Conservation (phyloP, 1,139 yeast genomes). For the Ogataea hybrid region DNA sequence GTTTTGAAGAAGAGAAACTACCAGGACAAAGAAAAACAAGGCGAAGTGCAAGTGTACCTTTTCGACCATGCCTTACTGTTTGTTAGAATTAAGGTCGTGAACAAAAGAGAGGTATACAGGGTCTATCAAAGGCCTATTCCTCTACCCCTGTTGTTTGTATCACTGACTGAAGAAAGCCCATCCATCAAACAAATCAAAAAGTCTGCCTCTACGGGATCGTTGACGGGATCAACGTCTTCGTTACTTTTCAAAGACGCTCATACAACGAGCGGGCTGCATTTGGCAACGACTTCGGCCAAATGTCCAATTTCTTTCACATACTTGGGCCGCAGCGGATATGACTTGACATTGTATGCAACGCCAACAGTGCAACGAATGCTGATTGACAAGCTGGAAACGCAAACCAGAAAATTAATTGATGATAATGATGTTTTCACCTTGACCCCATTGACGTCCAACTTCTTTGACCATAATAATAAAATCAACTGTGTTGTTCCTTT, state of each 20-base stretch:
- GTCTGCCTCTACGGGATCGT: constrained; percentile 34
- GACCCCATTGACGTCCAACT: constrained; percentile 68
- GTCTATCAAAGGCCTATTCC: constrained; percentile 95
- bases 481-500: constrained; percentile 93
- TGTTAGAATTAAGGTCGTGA: constrained; percentile 82
- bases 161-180: constrained; percentile 78
- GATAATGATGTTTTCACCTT: constrained; percentile 79
- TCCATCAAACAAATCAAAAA: constrained; percentile 48
- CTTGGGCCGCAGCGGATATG: constrained; percentile 64
- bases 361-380: constrained; percentile 76
- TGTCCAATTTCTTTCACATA: constrained; percentile 45
- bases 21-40: constrained; percentile 72
- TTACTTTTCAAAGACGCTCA: constrained; percentile 21
- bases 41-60: constrained; percentile 73
- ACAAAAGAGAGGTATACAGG: constrained; percentile 87
- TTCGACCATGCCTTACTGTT: constrained; percentile 87
- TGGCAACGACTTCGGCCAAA: constrained; percentile 27
- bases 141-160: constrained; percentile 72
- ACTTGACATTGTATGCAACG: constrained; percentile 64
- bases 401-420: constrained; percentile 70
- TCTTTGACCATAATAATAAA: constrained; percentile 68
- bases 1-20: constrained; percentile 70
- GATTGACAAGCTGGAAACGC: constrained; percentile 73
- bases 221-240: constrained; percentile 30
- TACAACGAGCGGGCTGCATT: constrained; percentile 17